phyloP scores from a whole-genome alignment of 768 basidiomycete species.

The Omphalotus guepiniiformis region DNA sequence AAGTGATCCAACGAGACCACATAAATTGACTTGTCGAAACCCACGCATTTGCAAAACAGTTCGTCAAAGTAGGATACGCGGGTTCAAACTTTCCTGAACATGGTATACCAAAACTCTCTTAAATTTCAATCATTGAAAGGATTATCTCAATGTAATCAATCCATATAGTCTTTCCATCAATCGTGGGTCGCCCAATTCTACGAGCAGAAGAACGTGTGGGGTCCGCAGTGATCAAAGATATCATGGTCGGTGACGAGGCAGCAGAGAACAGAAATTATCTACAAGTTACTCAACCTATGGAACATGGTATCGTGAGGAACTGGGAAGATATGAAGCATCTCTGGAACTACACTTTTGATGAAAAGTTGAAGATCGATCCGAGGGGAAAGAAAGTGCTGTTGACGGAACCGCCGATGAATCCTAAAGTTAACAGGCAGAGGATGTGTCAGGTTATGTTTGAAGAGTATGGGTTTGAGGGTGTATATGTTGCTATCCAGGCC shows the following conservation, averaged over 20 bases:
- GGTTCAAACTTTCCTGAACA: slow-evolving; percentile 94
- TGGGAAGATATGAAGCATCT: slow-evolving; percentile 99
- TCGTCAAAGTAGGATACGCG: slow-evolving; percentile 88
- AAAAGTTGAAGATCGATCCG: slow-evolving; percentile 89
- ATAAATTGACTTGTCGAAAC: too few relatives aligned
- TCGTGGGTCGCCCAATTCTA: slow-evolving; percentile 94
- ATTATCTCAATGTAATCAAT: not conserved
- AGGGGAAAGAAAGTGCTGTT: slow-evolving; percentile 84
- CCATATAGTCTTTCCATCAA: slow-evolving; percentile 84
- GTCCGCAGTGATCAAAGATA: slow-evolving; percentile 84
- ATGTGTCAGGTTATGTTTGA: slow-evolving; percentile 99
- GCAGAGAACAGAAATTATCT: slow-evolving; percentile 92
- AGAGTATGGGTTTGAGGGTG: slow-evolving; percentile 92
- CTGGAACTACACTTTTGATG: slow-evolving; percentile 98
- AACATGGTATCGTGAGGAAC: slow-evolving; percentile 97
- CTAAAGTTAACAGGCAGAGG: slow-evolving; percentile 82
- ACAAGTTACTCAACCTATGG: slow-evolving; percentile 97
- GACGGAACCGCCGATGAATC: slow-evolving; percentile 99
- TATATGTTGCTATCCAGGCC: slow-evolving; percentile 98
- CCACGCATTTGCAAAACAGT: slow-evolving; percentile 40
- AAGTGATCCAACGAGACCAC: not conserved
- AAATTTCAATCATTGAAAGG: not conserved
- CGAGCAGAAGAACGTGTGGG: slow-evolving; percentile 96
- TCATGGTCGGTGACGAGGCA: slow-evolving; percentile 98
- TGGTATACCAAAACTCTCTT: slow-evolving; percentile 42